Evolutionary conservation across 208 protist species (phyloP).

Genomic region (Leishmania guyanensis): DNA sequence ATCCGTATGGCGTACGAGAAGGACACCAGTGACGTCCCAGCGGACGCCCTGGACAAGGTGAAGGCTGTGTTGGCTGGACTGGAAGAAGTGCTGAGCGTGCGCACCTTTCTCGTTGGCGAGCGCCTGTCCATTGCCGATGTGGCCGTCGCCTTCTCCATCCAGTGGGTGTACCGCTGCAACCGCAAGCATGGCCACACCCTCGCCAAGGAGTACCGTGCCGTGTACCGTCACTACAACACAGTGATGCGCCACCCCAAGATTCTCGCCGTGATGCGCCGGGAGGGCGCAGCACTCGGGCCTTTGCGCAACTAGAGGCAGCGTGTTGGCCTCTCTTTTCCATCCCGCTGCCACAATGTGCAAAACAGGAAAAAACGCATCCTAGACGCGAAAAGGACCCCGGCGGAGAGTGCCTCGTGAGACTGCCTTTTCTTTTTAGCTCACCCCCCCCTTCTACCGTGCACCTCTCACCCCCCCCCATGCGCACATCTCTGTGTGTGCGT

Average conservation of each 20-base stretch:
- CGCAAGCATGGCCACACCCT: conserved; percentile 51
- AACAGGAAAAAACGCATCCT: neutral
- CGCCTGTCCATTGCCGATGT: conserved; percentile 82
- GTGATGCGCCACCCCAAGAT: conserved; percentile 78
- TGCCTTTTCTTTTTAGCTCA: neutral
- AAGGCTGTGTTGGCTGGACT: conserved; percentile 51
- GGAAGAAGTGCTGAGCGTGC: conserved; percentile 65
- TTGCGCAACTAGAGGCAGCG: conserved; percentile 19
- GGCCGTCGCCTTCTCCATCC: conserved; percentile 67
- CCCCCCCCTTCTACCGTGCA: neutral
- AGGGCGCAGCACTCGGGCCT: conserved; percentile 50
- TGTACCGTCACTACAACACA: conserved; percentile 83
- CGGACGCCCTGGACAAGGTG: conserved; percentile 37
- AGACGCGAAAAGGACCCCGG: neutral
- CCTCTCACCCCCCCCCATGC: neutral
- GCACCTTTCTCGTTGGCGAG: conserved; percentile 88
- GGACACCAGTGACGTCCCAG: conserved; percentile 25
- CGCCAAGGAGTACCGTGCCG: conserved; percentile 57
- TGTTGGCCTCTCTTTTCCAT: neutral
- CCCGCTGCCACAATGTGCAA: neutral
- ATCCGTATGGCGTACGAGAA: conserved; percentile 46
- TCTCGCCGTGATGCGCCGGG: conserved; percentile 58
- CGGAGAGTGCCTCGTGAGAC: neutral
- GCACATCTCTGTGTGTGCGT: neutral
- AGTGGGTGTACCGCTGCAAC: conserved; percentile 70